Conservation (phyloP, 2,329 filamentous ascomycete genomes). For the Herpotrichia juniperi region DNA sequence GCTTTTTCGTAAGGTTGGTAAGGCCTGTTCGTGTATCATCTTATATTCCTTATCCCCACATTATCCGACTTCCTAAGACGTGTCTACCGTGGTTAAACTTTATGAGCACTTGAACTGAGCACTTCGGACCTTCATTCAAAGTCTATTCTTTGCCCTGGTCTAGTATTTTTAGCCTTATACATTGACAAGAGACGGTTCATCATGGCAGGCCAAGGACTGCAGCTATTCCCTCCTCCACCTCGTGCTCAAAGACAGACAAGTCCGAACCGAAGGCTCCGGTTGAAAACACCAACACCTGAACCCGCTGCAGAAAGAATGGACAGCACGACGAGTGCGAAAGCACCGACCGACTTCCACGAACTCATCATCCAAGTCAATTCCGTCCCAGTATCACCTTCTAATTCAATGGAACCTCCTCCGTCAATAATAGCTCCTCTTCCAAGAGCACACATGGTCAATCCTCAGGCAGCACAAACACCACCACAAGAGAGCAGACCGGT, state of each 20-base stretch:
- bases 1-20: slow-evolving; percentile 22
- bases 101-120: slow-evolving; percentile 11
- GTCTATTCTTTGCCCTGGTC: slow-evolving; percentile 14
- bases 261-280: slow-evolving; percentile 32
- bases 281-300: slow-evolving; percentile 38
- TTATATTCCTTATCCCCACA: slow-evolving; percentile 43
- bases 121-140: slow-evolving; percentile 11
- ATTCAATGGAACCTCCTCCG: slow-evolving; percentile 24
- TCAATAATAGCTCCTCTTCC: slow-evolving; percentile 30
- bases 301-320: slow-evolving; percentile 36
- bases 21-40: slow-evolving; percentile 23
- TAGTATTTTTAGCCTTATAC: slow-evolving; percentile 23
- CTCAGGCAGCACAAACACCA: slow-evolving; percentile 24
- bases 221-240: slow-evolving; percentile 47
- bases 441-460: slow-evolving; percentile 33
- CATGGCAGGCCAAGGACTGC: slow-evolving; percentile 44
- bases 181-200: slow-evolving; percentile 26
- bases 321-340: slow-evolving; percentile 35
- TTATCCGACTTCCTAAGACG: slow-evolving; percentile 26
- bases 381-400: slow-evolving; percentile 40
- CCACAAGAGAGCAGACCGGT: slow-evolving; percentile 24
- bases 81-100: slow-evolving; percentile 25
- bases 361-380: slow-evolving; percentile 48
- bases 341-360: slow-evolving; percentile 45
- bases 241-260: slow-evolving; percentile 40